phyloP scores from a whole-genome alignment of 164 flowering plant species.

The Piper longum region DNA sequence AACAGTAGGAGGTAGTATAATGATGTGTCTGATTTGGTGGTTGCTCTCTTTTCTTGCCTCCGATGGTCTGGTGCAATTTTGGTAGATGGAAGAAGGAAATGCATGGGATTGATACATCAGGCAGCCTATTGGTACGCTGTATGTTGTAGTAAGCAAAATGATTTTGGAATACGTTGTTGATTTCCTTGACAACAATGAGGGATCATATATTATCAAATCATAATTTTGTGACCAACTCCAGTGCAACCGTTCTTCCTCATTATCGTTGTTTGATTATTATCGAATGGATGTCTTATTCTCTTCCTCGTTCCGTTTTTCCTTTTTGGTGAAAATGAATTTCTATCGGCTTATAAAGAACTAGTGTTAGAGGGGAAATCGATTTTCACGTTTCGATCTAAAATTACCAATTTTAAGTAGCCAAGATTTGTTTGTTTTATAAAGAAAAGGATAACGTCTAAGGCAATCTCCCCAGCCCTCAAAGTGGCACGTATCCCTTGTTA shows the following conservation, averaged over 20 bases:
- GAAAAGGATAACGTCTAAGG: too few species aligned
- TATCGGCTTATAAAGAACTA: too few species aligned
- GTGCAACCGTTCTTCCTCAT: neutral
- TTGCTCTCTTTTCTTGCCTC: neutral
- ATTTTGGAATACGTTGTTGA: neutral
- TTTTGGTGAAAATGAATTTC: too few species aligned
- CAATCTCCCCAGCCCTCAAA: too few species aligned
- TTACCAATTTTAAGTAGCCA: too few species aligned
- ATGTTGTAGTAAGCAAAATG: neutral
- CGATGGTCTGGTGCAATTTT: neutral
- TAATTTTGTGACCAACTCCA: neutral
- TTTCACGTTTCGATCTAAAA: too few species aligned
- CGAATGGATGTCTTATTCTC: too few species aligned
- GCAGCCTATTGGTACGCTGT: neutral
- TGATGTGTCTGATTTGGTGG: neutral
- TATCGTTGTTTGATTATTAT: too few species aligned
- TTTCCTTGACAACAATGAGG: neutral
- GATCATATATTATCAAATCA: neutral
- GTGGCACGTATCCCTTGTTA: too few species aligned
- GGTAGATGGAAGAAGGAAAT: neutral
- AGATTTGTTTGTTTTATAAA: too few species aligned
- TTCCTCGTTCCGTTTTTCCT: too few species aligned
- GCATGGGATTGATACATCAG: neutral
- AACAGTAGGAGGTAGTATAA: slow-evolving; percentile 26
- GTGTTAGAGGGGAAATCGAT: too few species aligned